Evolutionary conservation across 2,329 filamentous ascomycete genomes (phyloP).

Genomic region (Colletotrichum sp.): DNA sequence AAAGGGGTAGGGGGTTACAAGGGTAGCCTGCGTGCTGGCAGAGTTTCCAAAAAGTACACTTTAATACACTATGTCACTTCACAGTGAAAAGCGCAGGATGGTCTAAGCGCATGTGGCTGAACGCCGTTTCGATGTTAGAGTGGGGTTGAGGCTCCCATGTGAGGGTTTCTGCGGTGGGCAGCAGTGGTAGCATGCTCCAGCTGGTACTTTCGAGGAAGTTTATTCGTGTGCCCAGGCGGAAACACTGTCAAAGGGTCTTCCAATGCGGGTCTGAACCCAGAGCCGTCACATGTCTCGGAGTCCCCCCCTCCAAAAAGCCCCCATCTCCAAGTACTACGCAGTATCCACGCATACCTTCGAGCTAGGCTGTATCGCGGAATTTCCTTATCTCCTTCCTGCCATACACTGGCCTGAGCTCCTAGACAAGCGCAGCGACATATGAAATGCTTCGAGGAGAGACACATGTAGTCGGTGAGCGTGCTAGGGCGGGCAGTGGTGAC

Average conservation of each 20-base stretch:
- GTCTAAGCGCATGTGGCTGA: not conserved
- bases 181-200: not conserved
- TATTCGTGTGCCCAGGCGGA: not conserved
- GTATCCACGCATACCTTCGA: not conserved
- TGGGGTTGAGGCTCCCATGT: not conserved
- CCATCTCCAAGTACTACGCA: not conserved
- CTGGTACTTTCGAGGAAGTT: not conserved
- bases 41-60: no score
- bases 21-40: no score
- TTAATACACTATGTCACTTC: no score
- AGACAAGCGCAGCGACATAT: not conserved
- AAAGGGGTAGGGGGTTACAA: no score
- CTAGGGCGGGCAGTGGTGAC: not conserved
- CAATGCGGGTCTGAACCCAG: not conserved
- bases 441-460: not conserved
- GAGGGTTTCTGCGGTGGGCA: not conserved
- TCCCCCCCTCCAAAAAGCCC: not conserved
- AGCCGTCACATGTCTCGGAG: not conserved
- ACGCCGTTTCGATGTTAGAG: not conserved
- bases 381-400: not conserved
- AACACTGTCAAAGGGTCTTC: not conserved
- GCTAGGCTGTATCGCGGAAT: not conserved
- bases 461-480: constrained; percentile 1
- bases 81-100: not conserved
- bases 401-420: not conserved